Conservation (phyloP, 1,284 basidiomycete genomes). For the Boletellus deceptivus region DNA sequence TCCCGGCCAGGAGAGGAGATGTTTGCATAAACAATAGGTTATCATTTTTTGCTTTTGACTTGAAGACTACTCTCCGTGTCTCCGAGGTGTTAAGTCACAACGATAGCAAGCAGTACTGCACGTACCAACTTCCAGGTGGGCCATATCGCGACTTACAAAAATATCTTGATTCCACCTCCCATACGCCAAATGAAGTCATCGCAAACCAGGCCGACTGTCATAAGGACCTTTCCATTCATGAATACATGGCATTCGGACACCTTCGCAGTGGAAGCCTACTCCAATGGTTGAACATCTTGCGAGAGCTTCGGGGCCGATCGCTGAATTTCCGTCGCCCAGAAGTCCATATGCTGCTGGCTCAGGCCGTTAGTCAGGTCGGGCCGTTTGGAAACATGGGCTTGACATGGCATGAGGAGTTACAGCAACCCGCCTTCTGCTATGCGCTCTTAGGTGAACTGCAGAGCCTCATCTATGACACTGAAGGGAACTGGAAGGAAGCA, state of each 20-base stretch:
- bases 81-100: not conserved
- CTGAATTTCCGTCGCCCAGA: not conserved
- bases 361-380: not conserved
- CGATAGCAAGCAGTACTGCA: not conserved
- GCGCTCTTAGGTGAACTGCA: not conserved
- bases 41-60: constrained; percentile 37
- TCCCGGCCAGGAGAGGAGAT: not conserved
- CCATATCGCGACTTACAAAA: not conserved
- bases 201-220: not conserved
- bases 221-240: not conserved
- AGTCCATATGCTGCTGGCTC: not conserved
- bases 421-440: not conserved
- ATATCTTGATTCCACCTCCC: not conserved
- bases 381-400: not conserved
- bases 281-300: constrained; percentile 3
- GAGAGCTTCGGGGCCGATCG: not conserved
- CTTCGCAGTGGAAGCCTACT: not conserved
- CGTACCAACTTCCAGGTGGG: not conserved
- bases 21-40: not conserved
- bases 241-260: not conserved
- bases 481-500: constrained; percentile 37
- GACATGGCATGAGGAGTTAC: not conserved
- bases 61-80: not conserved
- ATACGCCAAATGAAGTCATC: not conserved
- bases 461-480: constrained; percentile 20